Evolutionary conservation across 225 moss, liverwort and hornwort species (phyloP), one percentile per base, ranked within the genome.

Genomic region (Physcomitrellopsis africana): DNA sequence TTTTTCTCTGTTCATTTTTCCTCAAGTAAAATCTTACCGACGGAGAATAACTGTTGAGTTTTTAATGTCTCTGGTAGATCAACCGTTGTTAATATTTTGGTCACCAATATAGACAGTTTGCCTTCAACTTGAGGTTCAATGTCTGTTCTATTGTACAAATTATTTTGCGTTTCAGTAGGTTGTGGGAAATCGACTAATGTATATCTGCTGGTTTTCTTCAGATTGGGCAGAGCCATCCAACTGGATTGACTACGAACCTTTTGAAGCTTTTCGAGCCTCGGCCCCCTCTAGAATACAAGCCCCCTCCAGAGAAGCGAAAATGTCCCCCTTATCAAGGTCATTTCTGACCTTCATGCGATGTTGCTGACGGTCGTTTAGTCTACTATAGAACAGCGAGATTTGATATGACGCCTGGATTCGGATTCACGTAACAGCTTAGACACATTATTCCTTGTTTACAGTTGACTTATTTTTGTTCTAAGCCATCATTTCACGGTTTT

Each of bases 201-300:
- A 16, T 72, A 3, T 51, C 42, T 58, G 51, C 65, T 62, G 54
- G 51, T 8, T 48, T 68, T 65, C 60, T 68, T 49, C 87, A 91
- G 93, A 99, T 99, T 70, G 99, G 99, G 60, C 95, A 99, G 86
- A 95, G 95, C 60, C 99, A 99, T 75, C 99, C 99, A 47, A 99
- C 95, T 53, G 99, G 99, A 51, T 92, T 99, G 59, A 99, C 99
- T 14, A 86, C 95, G 23, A 99, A 99, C 78, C 86, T 99, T 42
- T 64, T 99, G 73, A 99, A 99, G 81, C 99, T 99, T 43, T 99
- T 99, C 63, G 99, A 99, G 81, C 95, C 99, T 46, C 89, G 99
- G 16, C 82, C 99, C 42, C 99, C 99, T 1, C 81, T 99, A 62
- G 99, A 95, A 66, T 92, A 92, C 78, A 99, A 95, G 80, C 77